Percentiles rank a stretch among this genome's conserved stretches.
Conservation (phyloP, 139 green algal species). For the Nannochloris sp. region DNA sequence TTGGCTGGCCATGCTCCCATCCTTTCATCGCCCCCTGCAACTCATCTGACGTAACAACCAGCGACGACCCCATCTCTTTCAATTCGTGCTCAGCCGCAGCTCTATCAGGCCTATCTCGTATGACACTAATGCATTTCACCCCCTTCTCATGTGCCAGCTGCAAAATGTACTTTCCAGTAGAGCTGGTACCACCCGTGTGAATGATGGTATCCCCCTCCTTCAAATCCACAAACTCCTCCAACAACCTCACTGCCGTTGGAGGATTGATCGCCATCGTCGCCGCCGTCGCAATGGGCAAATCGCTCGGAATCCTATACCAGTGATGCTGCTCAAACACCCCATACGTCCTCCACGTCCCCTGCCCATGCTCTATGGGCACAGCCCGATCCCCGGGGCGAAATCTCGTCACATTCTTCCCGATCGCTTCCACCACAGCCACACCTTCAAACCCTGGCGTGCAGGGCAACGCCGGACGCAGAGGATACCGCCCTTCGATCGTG, state of each 20-base stretch:
- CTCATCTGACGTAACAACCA: conserved; percentile 53
- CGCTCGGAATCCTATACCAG: conserved; percentile 25
- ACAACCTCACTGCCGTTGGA: conserved; percentile 67
- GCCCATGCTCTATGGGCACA: conserved; percentile 47
- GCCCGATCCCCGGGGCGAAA: conserved; percentile 59
- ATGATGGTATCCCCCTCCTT: conserved; percentile 69
- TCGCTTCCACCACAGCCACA: conserved; percentile 47
- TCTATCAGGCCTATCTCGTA: conserved; percentile 53
- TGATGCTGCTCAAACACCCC: conserved; percentile 4
- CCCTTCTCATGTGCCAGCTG: conserved; percentile 60
- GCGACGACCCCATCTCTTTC: conserved; percentile 42
- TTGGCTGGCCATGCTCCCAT: conserved; percentile 29
- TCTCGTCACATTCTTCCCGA: conserved; percentile 36
- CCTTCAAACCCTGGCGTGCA: conserved; percentile 66
- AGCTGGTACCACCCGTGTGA: conserved; percentile 17
- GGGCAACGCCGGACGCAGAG: conserved; percentile 42
- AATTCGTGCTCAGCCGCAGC: conserved; percentile 35
- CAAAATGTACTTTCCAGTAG: conserved; percentile 59
- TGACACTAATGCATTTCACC: conserved; percentile 78
- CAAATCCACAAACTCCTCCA: conserved; percentile 74
- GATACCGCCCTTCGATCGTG: conserved; percentile 71
- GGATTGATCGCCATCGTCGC: conserved; percentile 52
- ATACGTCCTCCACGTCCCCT: conserved; percentile 67
- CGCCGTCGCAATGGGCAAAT: conserved; percentile 22
- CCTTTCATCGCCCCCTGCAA: conserved; percentile 32